These are phyloP conservation scores for Pontederia paniculata DNA, from an alignment of 176 grass and related monocot species.

Conservation along the genomic window DNA sequence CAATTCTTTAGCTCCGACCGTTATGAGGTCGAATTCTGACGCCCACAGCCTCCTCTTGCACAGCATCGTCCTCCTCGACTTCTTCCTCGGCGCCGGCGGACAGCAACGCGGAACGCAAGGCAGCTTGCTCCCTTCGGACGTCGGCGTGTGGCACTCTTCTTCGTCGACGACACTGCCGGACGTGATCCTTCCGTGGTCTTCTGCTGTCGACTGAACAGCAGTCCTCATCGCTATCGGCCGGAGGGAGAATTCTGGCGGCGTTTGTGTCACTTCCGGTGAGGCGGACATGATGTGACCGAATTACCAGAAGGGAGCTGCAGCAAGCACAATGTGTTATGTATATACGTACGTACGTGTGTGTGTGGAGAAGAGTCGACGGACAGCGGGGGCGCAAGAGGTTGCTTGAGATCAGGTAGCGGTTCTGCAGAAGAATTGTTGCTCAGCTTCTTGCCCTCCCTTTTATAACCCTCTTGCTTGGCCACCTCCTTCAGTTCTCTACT, in stretches of 20 bases:
- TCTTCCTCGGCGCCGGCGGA: conserved; percentile 31
- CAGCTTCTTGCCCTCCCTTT: not conserved
- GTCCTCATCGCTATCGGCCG: conserved; percentile 6
- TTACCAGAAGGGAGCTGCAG: not conserved
- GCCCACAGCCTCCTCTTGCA: not conserved
- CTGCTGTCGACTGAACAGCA: not conserved
- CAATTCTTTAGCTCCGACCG: conserved; percentile 13
- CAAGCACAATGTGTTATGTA: too few species aligned
- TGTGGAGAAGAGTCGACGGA: too few species aligned
- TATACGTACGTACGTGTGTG: too few species aligned
- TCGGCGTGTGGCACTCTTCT: conserved; percentile 16
- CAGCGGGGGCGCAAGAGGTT: not conserved
- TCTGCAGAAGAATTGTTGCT: not conserved
- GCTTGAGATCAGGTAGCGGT: not conserved
- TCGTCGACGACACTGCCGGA: not conserved
- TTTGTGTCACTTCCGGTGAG: conserved; percentile 1
- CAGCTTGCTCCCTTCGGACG: conserved; percentile 11
- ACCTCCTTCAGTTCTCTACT: not conserved
- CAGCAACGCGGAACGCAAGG: conserved; percentile 7
- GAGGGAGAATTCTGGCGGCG: not conserved
- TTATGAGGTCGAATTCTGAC: conserved; percentile 9
- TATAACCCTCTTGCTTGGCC: not conserved
- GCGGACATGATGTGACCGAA: conserved; percentile 1
- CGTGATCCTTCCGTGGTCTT: not conserved
- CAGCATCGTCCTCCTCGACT: conserved; percentile 4